A percentile compares a stretch with the other conserved stretches of the same genome.
phyloP scores from a whole-genome alignment of 352 stramenopile species.

The Globisporangium middletonii region DNA sequence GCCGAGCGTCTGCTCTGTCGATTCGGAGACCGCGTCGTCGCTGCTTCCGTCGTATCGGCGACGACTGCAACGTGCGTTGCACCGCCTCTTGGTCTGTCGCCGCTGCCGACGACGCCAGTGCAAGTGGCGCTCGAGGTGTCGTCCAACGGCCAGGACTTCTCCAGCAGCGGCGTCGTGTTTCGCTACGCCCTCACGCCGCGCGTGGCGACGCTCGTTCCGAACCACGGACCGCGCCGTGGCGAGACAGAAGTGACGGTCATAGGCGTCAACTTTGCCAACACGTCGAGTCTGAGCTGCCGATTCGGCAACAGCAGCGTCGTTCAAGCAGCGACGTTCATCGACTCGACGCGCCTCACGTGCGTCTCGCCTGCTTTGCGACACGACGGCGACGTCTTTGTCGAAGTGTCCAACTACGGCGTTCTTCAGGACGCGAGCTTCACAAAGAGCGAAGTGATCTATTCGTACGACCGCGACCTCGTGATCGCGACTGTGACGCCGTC shows the following conservation, averaged over 20 bases:
- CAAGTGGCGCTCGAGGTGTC: constrained; percentile 85
- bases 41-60: constrained; percentile 57
- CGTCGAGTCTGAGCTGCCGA: constrained; percentile 50
- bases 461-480: constrained; percentile 68
- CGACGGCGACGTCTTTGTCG: constrained; percentile 39
- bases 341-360: constrained; percentile 61
- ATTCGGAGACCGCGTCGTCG: constrained; percentile 80
- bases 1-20: constrained; percentile 60
- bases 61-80: constrained; percentile 56
- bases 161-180: constrained; percentile 44
- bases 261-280: constrained; percentile 75
- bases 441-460: constrained; percentile 45
- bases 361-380: constrained; percentile 39
- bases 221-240: constrained; percentile 71
- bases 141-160: constrained; percentile 81
- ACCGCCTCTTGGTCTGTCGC: constrained; percentile 31
- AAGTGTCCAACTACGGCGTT: constrained; percentile 67
- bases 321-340: constrained; percentile 48
- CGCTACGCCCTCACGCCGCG: constrained; percentile 59
- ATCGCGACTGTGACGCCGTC: constrained; percentile 74
- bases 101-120: not conserved
- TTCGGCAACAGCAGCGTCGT: constrained; percentile 49
- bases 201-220: constrained; percentile 52
- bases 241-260: constrained; percentile 77
- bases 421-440: constrained; percentile 32